Evolutionary conservation across 306 rosid species (phyloP), one percentile per base, ranked within the genome.

Genomic region (Citrullus colocynthis): DNA sequence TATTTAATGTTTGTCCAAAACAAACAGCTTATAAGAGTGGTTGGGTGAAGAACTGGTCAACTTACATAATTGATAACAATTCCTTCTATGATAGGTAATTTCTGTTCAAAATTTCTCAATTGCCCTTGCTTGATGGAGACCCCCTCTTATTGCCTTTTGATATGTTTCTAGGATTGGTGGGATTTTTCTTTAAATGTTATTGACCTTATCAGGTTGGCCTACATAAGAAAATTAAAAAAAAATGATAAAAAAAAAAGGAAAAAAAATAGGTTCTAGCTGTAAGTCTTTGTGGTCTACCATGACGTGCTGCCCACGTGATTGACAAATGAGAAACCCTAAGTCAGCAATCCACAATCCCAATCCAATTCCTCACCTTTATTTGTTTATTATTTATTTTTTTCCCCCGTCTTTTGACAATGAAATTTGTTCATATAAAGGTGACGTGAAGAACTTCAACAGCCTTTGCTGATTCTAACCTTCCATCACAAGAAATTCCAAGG

Each of bases 271-370:
- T 85, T 79, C 16, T 45, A 60, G 80, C 61, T 80, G 61, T 54
- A 52, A 80, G 79, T 80, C 71, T 82, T 82, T 86, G 87, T 85
- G 93, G 96, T 88, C 98, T 85, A 81, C 85, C 89, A 82, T 86
- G 91, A 85, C 86, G 87, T 88, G 86, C 90, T 82, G 78, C 84
- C 96, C 97, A 91, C 92, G 96, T 90, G 96, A 91, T 93, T 90
- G 97, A 87, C 96, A 82, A 84, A 80, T 82, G 66, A 79, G 83
- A 84, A 81, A 82, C 85, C 86, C 83, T 44, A 85, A 85, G 89
- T 90, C 93, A 88, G 85, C 91, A 86, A 80, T 83, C 86, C 84
- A 81, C 84, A 87, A 77, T 7, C 30, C 78, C 74, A 42, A 82
- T 42, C 76, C 81, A 74, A 42, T 44, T 72, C 65, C 83, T 49